Base-by-base conservation (phyloP, 495 filamentous ascomycete genomes). In the Penicillium lividum region DNA sequence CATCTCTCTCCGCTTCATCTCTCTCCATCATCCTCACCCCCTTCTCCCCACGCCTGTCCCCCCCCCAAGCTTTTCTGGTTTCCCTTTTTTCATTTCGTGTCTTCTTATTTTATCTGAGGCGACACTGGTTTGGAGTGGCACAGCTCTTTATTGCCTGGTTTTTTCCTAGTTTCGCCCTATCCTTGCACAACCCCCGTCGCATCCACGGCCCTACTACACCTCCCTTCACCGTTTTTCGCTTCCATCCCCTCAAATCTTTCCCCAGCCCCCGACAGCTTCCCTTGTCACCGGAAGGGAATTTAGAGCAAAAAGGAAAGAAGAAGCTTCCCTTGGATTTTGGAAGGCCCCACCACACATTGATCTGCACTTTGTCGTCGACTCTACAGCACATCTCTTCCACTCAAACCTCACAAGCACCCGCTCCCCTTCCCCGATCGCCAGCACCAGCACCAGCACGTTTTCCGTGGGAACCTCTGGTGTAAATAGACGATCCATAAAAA, bases 391-490 rank as follows among this genome's bases (percentile, higher is more conserved):
- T 66, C 63, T 59, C 58, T 69, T 63, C 61, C 71, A 75, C 70
- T 71, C 65, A 71, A 75, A 53, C 63, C 65, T 69, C 61, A 67
- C 74, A 22, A 22, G 22, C 22, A 76, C 73, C 75, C 78, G 68
- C 70, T 68, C 74, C 70, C 74, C 68, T 71, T 69, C 67, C 66
- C 66, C 67, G 70, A 72, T 70, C 77, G 73, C 77, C 76, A 77
- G 73, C 89, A 93, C 77, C 76, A 77, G 73, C 89, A 93, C 89
- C 89, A 89, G 87, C 91, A 88, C 84, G 86, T 92, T 91, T 91
- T 91, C 53, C 86, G 90, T 90, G 82, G 86, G 85, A 89, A 86
- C 77, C 82, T 79, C 81, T 80, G 88, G 90, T 93, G 90, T 93
- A 93, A 83, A 91, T 93, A 92, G 75, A 71, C 83, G 86, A 86